Evolutionary conservation across 2,329 filamentous ascomycete genomes (phyloP).

Genomic region (Cercospora citrullina): DNA sequence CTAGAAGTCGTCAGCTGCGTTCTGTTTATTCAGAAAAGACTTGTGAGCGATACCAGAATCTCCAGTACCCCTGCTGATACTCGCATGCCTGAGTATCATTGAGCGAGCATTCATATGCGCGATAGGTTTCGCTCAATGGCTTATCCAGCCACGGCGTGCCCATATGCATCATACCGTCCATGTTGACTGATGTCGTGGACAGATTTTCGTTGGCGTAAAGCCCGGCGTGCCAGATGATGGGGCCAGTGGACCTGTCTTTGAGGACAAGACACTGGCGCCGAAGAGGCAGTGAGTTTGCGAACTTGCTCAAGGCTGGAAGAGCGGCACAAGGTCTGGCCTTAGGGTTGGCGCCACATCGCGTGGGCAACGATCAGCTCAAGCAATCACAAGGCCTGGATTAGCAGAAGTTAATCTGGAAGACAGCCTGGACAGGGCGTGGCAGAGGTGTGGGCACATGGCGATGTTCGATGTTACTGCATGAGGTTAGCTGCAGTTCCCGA

Average conservation of each 20-base stretch:
- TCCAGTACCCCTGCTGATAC: conserved; percentile 49
- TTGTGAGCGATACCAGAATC: conserved; percentile 44
- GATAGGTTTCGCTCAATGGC: conserved; percentile 43
- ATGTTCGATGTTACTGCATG: conserved; percentile 5
- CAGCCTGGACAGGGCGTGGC: background rate
- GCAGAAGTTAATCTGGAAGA: background rate
- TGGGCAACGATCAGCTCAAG: background rate
- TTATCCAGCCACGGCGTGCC: conserved; percentile 42
- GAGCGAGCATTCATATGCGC: conserved; percentile 32
- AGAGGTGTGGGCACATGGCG: background rate
- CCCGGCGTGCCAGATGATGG: background rate
- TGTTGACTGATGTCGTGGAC: background rate
- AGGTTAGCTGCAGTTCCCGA: conserved; percentile 6
- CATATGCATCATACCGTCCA: conserved; percentile 22
- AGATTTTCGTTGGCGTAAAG: background rate
- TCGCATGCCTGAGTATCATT: conserved; percentile 48
- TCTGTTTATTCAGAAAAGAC: no score
- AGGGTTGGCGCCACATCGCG: background rate
- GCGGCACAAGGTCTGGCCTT: background rate
- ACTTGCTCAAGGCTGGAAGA: background rate
- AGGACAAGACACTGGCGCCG: background rate
- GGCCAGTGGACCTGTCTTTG: background rate
- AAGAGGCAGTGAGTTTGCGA: background rate
- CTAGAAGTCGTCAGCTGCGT: conserved; percentile 33
- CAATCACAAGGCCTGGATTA: background rate